Evolutionary conservation across 495 filamentous ascomycete genomes (phyloP).

Genomic region (Aspergillus olivimuriae): DNA sequence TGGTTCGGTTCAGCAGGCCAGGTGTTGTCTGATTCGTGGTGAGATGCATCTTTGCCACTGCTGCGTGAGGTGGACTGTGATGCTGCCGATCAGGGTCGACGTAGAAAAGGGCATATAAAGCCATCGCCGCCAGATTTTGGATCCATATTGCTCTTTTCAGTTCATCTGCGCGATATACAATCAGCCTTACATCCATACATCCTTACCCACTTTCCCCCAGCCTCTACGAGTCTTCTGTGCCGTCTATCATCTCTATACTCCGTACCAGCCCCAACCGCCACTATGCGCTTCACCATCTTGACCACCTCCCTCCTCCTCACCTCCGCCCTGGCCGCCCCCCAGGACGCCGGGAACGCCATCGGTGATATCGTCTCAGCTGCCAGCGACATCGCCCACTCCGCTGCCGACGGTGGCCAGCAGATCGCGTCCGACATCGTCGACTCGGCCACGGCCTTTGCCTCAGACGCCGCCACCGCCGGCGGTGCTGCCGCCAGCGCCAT

Average conservation of each 20-base stretch:
- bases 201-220: background rate
- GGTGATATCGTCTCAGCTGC: slow-evolving; percentile 9
- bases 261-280: slow-evolving; percentile 8
- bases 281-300: slow-evolving; percentile 13
- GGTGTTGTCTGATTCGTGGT: background rate
- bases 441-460: slow-evolving; percentile 5
- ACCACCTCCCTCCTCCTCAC: slow-evolving; percentile 11
- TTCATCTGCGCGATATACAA: too few species aligned
- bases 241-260: background rate
- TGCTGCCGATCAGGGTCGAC: background rate
- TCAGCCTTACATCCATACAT: too few species aligned
- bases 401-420: slow-evolving; percentile 4
- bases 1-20: too few species aligned
- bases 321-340: slow-evolving; percentile 9
- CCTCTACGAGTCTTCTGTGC: background rate
- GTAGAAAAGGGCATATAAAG: background rate
- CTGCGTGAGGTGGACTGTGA: background rate
- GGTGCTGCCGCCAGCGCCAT: slow-evolving; percentile 8
- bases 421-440: slow-evolving; percentile 4
- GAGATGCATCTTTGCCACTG: background rate
- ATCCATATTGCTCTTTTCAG: too few species aligned
- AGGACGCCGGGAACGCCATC: slow-evolving; percentile 5
- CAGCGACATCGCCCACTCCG: slow-evolving; percentile 2
- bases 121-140: background rate
- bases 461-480: slow-evolving; percentile 4